Evolutionary conservation across 148 eudicot species (phyloP).

Genomic region (Amaranthus cruentus): DNA sequence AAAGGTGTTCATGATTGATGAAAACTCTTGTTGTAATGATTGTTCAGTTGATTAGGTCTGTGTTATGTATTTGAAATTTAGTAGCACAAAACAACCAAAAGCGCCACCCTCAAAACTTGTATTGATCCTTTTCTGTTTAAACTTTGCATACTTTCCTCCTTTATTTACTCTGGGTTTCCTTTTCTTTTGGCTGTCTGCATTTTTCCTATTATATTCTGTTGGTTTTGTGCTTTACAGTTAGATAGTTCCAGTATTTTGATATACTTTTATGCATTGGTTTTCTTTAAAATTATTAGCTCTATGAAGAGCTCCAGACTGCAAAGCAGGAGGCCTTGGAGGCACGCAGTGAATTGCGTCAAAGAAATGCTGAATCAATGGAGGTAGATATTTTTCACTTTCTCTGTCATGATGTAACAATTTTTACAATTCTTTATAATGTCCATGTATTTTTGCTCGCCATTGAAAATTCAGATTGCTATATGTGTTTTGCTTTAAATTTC

Average conservation of each 20-base stretch:
- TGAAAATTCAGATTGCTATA: not conserved
- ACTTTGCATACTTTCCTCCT: not conserved
- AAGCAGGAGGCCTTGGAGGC: slow-evolving; percentile 59
- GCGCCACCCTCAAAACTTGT: not conserved
- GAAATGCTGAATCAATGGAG: slow-evolving; percentile 23
- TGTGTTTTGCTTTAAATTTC: not conserved
- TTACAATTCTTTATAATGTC: not conserved
- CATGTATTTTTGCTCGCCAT: not conserved
- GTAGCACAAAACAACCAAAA: not conserved
- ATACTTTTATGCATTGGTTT: not conserved
- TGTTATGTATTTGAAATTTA: not conserved
- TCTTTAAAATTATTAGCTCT: slow-evolving; percentile 38
- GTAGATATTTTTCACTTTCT: slow-evolving; percentile 26
- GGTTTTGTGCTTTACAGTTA: not conserved
- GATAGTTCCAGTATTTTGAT: slow-evolving; percentile 1
- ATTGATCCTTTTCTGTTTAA: not conserved
- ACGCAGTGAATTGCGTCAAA: slow-evolving; percentile 36
- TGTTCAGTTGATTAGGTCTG: not conserved
- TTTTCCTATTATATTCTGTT: not conserved
- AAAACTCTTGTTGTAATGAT: not conserved
- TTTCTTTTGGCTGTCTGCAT: not conserved
- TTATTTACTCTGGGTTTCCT: not conserved
- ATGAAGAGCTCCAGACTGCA: slow-evolving; percentile 50
- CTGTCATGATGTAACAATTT: slow-evolving; percentile 9
- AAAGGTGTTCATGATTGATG: not conserved